Evolutionary conservation across 441 rosid species (phyloP).

Genomic region (Hypseocharis bilobata): DNA sequence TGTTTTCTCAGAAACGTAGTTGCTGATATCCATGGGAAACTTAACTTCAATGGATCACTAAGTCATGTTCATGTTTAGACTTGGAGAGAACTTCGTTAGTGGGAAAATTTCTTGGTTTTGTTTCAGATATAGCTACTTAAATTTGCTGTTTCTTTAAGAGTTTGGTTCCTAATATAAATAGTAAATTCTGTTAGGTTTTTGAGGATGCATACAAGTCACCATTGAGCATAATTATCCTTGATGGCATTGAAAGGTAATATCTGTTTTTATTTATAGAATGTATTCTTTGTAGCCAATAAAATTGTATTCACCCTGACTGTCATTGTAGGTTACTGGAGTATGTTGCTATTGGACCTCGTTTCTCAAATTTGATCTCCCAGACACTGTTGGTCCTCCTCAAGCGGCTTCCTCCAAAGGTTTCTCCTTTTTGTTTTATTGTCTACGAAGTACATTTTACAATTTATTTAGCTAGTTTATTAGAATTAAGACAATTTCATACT

Average conservation of each 20-base stretch:
- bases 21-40: neutral
- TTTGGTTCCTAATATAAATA: conserved; percentile 11
- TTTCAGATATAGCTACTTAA: conserved; percentile 8
- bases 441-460: too few species aligned
- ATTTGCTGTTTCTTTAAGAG: conserved; percentile 1
- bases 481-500: too few species aligned
- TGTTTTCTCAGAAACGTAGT: neutral
- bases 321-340: conserved; percentile 77
- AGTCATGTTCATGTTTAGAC: conserved; percentile 3
- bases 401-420: conserved; percentile 85
- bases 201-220: conserved; percentile 99
- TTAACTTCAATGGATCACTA: neutral
- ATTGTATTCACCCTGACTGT: neutral
- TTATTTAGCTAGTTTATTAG: too few species aligned
- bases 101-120: conserved; percentile 10
- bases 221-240: conserved; percentile 83
- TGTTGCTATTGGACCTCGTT: conserved; percentile 86
- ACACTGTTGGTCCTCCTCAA: conserved; percentile 82
- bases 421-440: too few species aligned
- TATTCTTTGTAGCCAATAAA: too few species aligned
- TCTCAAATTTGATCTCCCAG: conserved; percentile 83
- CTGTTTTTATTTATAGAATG: too few species aligned
- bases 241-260: conserved; percentile 81
- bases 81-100: neutral
- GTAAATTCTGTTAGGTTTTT: conserved; percentile 46